Base-by-base conservation (phyloP, 805 yeast genomes). In the Pichia kluyveri region DNA sequence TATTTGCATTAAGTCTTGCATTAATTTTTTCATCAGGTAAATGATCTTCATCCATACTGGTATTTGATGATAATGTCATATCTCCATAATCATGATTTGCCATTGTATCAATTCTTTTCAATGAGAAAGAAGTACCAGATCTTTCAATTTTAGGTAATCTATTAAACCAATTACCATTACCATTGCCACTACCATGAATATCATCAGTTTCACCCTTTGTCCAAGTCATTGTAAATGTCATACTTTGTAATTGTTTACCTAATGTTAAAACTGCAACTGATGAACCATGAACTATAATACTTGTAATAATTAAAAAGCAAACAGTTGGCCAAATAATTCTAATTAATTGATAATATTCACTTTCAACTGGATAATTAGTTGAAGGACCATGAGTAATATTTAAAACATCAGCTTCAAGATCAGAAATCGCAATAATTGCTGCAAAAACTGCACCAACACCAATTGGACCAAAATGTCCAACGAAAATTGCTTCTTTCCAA, bases 151-250 rank as follows among this genome's bases (percentile, higher is more conserved):
- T 77, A 32, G 96, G 96, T 56, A 91, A 73, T 64, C 96, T 80
- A 46, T 81, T 75, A 70, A 90, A 79, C 98, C 99, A 93, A 8
- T 96, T 97, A 86, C 30, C 84, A 71, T 8, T 84, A 71, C 8
- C 82, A 72, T 41, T 19, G 76, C 54, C 75, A 30, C 17, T 15
- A 11, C 36, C 36, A n/a, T n/a, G n/a, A 15, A 14, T 34, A 15
- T 14, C 17, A 69, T 39, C 72, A 67, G 62, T 70, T 65, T 80
- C 82, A 26, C 77, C 79, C 28, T 79, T 77, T 19, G 96, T 88
- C 61, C 87, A 83, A 0, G 97, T 79, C 83, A 90, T 86, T 1
- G 96, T 86, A 57, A 91, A 79, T 1, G 96, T 87, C 82, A 93
- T 86, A 45, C 95, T 83, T 69, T 90, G 89, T 63, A 91, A 75